Base-by-base conservation (phyloP, 345 rosid species). In the Hibiscus tridactylites region DNA sequence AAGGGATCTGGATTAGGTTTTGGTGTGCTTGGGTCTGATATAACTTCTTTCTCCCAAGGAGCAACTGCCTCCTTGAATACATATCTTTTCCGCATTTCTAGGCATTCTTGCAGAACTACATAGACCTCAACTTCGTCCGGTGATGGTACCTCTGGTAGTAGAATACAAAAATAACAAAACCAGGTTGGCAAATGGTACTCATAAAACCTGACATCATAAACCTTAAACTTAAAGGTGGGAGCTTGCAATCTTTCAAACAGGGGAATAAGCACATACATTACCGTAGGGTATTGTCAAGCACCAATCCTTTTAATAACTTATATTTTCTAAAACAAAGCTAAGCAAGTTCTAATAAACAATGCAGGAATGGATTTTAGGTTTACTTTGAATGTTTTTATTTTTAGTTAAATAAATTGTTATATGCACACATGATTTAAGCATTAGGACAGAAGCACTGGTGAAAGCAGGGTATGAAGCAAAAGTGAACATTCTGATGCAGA, bases 21-120 rank as follows among this genome's bases (percentile, higher is more conserved):
- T 12, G 99, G 99, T 2, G 99, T 96, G 71, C 98, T 88, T 15
- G 99, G 99, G 71, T 96, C 99, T 63, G 87, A 88, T 77, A 96
- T 91, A 67, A 87, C 84, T 88, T 96, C 98, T 78, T 85, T 96
- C 65, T 86, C 98, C 99, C 98, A 96, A 21, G 99, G 97, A 61
- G 96, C 96, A 78, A 87, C 79, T 35, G 96, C 87, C 78, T 96
- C 98, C 73, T 74, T 88, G 79, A 84, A 96, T 37, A 92, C 71
- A 75, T 96, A 96, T 69, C 85, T 87, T 72, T 86, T 91, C 73
- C 99, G 78, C 86, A 92, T 61, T 78, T 92, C 92, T 79, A 96
- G 98, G 80, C 99, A 96, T 71, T 96, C 96, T 87, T 91, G 98
- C 77, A 96, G 81, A 77, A 88, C 76, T 71, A 79, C 52, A 80